Base-by-base conservation (phyloP, 148 eudicot species). In the Cornus suecica region DNA sequence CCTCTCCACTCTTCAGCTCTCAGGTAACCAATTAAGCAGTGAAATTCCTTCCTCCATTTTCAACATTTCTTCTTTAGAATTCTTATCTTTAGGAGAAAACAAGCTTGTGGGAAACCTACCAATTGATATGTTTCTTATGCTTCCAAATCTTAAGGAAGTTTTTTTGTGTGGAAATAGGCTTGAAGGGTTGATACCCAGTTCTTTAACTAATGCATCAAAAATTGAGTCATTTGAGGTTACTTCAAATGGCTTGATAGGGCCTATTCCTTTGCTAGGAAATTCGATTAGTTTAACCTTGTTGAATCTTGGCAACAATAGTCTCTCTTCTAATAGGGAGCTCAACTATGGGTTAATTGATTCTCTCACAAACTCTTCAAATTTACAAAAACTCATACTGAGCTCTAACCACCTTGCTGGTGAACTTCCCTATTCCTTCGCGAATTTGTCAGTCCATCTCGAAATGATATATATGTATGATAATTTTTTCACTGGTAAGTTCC, bases 401-500 rank as follows among this genome's bases (percentile, higher is more conserved):
- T 51, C 45, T 8, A 75, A 75, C 61, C 23, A 9, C 54, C 65
- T 75, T 13, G 24, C 51, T 16, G 78, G 78, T n/a, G 52, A 66
- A 24, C 78, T 75, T 60, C 78, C 78, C 31, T 20, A 9, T 51
- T 75, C 65, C 9, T 10, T 75, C 11, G 71, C 71, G 52, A 75
- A 75, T 11, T 23, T 75, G 26, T 75, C 78, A 8, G 15, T 2
- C 20, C 8, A 2, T 18, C 34, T 75, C n/a, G 4, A 8, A 1
- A 11, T 11, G 1, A 52, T 75, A 18, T 52, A 20, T n/a, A 45
- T 74, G 0, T 26, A 65, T 14, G 52, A 65, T 22, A 74, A 74
- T 65, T 32, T 11, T 26, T 65, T 74, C 3, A 65, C 70, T 0
- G 76, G 76, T 37, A 64, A 68, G 45, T 37, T 74, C 70, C 77